Percentiles rank a stretch among this genome's conserved stretches.
Conservation (phyloP, 2,329 filamentous ascomycete species). For the Tolypocladium sp. region DNA sequence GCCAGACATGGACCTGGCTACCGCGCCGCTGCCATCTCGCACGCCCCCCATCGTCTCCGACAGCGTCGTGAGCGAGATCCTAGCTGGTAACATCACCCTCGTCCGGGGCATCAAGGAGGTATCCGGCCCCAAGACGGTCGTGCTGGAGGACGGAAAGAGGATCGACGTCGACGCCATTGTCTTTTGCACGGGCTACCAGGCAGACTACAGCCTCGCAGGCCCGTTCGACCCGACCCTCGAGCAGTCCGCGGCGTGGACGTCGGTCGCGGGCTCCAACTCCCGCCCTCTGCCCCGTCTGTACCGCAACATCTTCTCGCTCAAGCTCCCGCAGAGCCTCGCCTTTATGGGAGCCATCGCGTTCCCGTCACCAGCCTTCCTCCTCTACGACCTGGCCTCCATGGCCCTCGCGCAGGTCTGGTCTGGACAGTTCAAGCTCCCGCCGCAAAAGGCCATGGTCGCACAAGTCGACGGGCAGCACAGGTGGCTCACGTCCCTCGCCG, state of each 20-base stretch:
- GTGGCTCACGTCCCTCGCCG: constrained; percentile 19
- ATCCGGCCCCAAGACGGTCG: constrained; percentile 11
- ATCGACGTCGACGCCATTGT: constrained; percentile 20
- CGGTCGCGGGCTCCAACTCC: constrained; percentile 15
- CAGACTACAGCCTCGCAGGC: constrained; percentile 19
- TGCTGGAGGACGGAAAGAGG: constrained; percentile 17
- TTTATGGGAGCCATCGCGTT: constrained; percentile 28
- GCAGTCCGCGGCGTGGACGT: constrained; percentile 11
- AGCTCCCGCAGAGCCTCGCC: constrained; percentile 32
- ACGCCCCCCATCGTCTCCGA: constrained; percentile 16
- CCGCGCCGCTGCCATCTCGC: constrained; percentile 13
- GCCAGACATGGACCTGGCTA: constrained; percentile 18
- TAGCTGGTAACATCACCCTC: constrained; percentile 23
- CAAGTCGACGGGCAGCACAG: constrained; percentile 22
- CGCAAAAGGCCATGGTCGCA: constrained; percentile 23
- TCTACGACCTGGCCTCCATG: constrained; percentile 34
- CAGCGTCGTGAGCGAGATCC: constrained; percentile 21
- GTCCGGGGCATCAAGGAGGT: constrained; percentile 15
- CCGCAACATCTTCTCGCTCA: constrained; percentile 33
- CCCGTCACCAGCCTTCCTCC: constrained; percentile 21
- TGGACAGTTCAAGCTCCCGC: constrained; percentile 26
- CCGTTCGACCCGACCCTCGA: constrained; percentile 15
- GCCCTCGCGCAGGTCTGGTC: constrained; percentile 33
- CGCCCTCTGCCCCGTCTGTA: constrained; percentile 26
- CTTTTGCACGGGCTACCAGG: constrained; percentile 24